Evolutionary conservation across 768 basidiomycete genomes (phyloP).

Genomic region (Saitozyma podzolica): DNA sequence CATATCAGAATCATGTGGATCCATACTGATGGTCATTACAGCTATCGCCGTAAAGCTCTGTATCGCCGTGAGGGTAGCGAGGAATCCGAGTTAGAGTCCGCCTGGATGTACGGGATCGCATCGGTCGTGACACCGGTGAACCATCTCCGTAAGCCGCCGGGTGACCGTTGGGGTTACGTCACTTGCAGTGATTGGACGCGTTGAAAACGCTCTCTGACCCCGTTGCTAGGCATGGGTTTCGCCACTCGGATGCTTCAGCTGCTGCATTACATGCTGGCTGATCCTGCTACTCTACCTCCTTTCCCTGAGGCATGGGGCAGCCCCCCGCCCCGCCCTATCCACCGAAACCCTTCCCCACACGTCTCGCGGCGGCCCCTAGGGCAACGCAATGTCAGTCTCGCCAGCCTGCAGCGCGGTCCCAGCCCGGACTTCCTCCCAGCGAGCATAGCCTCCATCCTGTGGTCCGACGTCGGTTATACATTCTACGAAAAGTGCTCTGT

Average conservation of each 20-base stretch:
- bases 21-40: not conserved
- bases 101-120: constrained; percentile 29
- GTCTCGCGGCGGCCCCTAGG: not conserved
- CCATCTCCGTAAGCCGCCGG: constrained; percentile 24
- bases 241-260: constrained; percentile 33
- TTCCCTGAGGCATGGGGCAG: constrained; percentile 24
- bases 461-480: constrained; percentile 31
- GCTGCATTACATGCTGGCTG: constrained; percentile 31
- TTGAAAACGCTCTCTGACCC: not conserved
- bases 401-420: not conserved
- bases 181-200: not conserved
- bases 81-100: constrained; percentile 19
- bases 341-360: not conserved
- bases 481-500: constrained; percentile 30
- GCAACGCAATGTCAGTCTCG: not conserved
- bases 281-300: constrained; percentile 15
- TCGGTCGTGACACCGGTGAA: constrained; percentile 36
- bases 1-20: not conserved
- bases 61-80: constrained; percentile 17
- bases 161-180: not conserved
- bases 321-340: constrained; percentile 12
- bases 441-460: constrained; percentile 31
- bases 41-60: constrained; percentile 21
- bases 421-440: constrained; percentile 6
- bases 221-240: constrained; percentile 30